Percentiles rank a stretch among this genome's conserved stretches.
phyloP scores from a whole-genome alignment of 495 filamentous ascomycete species.

The Hypoxylon fuscum region DNA sequence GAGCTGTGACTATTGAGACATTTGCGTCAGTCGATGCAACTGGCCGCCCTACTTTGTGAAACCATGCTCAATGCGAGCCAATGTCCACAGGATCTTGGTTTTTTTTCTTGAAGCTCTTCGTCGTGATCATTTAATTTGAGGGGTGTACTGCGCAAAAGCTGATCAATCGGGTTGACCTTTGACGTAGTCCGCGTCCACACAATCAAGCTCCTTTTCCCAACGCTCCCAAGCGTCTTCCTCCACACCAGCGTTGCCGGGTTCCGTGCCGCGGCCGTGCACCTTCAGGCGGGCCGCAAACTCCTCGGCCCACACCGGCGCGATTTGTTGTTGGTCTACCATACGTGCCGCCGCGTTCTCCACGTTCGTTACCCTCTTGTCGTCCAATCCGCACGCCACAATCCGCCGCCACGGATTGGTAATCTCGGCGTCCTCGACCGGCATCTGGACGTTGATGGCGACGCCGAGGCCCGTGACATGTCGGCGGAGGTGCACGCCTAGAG shows the following conservation, averaged over 20 bases:
- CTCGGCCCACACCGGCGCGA: slow-evolving; percentile 28
- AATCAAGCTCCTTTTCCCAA: neutral
- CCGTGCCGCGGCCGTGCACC: neutral
- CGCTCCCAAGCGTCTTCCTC: slow-evolving; percentile 4
- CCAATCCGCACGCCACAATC: slow-evolving; percentile 88
- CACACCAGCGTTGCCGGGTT: neutral
- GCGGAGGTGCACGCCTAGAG: slow-evolving; percentile 87
- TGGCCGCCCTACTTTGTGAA: neutral
- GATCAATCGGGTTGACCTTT: too few relatives aligned
- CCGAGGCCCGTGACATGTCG: slow-evolving; percentile 88
- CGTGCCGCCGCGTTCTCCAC: too few relatives aligned
- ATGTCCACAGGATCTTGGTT: too few relatives aligned
- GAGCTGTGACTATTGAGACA: neutral
- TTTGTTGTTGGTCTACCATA: too few relatives aligned
- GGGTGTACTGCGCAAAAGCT: neutral
- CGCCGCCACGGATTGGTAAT: slow-evolving; percentile 58
- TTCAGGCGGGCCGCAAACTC: slow-evolving; percentile 25
- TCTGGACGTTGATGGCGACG: slow-evolving; percentile 81
- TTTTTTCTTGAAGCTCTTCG: neutral
- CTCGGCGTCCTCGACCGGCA: slow-evolving; percentile 45
- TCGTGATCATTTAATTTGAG: neutral
- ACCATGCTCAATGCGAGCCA: neutral
- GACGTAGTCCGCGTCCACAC: neutral
- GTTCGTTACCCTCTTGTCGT: slow-evolving; percentile 78
- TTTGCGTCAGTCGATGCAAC: neutral